Base-by-base conservation (phyloP, 1,284 basidiomycete species). In the Cryptococcus sp. region DNA sequence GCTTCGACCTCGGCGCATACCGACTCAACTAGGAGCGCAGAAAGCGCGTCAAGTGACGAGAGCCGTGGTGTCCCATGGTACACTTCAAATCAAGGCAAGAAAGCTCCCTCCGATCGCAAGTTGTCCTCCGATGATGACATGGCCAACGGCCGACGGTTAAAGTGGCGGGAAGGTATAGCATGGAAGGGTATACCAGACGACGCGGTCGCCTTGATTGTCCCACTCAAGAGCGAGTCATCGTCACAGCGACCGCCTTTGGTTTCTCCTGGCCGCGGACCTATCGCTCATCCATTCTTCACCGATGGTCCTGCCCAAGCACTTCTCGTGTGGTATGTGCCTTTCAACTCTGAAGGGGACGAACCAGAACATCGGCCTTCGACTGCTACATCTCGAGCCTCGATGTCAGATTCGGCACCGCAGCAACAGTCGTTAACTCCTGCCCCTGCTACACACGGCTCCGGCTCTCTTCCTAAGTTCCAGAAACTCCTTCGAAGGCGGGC, bases 261-360 rank as follows among this genome's bases (percentile, higher is more conserved):
- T 13, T 38, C 46, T 11, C 27, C 59, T 11, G 45, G 31, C 22
- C 46, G 44, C 8, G 39, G 45, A 22, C 47, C 52, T 3, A 42
- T 45, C 7, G 23, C 45, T 13, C 60, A 62, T 40, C 60, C 60
- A 13, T 59, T 58, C 41, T 69, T 72, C 45, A 53, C 64, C 22
- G 66, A 67, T 42, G 65, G 64, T 0, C 61, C 67, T 1, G 61
- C 63, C 8, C 72, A 72, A 42, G 72, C 71, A 3, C 56, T 79
- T 39, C 61, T 79, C 17, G 75, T 79, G 13, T 79, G 75, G 72
- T 77, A 72, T 54, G 73, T 77, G 17, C 78, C 78, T 3, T 79
- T 79, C 68, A 72, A 74, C 55, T 65, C 72, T 19, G 51, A 56
- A 44, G 19, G 39, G 8, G 53, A 59, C 44, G 53, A 59, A 20